Evolutionary conservation across 306 rosid genomes (phyloP).

Genomic region (Fragaria nilgerrensis): DNA sequence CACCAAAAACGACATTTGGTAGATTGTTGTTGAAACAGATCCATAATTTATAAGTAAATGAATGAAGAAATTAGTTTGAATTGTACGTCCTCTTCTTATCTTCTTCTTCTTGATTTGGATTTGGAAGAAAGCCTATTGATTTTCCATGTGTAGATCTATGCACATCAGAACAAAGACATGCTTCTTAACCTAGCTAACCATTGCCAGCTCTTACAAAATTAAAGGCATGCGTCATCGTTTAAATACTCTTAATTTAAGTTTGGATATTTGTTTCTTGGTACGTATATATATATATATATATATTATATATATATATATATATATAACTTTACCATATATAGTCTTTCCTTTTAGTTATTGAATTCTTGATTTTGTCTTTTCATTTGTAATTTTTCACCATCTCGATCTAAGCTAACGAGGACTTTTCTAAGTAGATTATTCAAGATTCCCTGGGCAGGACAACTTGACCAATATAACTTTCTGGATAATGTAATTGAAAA

Average conservation of each 20-base stretch:
- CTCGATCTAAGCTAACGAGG: neutral
- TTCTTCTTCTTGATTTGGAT: neutral
- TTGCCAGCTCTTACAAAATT: too few relatives aligned
- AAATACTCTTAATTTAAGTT: too few relatives aligned
- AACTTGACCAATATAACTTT: neutral
- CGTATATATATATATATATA: too few relatives aligned
- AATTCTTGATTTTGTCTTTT: neutral
- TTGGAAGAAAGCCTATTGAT: neutral
- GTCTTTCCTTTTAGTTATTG: neutral
- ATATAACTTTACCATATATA: too few relatives aligned
- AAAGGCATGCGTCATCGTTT: too few relatives aligned
- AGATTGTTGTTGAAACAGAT: neutral
- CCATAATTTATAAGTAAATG: neutral
- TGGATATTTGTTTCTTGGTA: too few relatives aligned
- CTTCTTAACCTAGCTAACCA: too few relatives aligned
- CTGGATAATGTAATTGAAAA: neutral
- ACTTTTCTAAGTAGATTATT: neutral
- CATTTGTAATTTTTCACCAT: neutral
- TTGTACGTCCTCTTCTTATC: neutral
- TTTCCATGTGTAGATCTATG: neutral
- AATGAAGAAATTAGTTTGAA: neutral
- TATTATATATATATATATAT: too few relatives aligned
- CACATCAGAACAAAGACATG: neutral
- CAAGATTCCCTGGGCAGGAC: neutral
- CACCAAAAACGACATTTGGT: slow-evolving; percentile 6